Evolutionary conservation across 805 yeast species (phyloP), one percentile per base, ranked within the genome.

Genomic region (Teunomyces barrocoloradensis): DNA sequence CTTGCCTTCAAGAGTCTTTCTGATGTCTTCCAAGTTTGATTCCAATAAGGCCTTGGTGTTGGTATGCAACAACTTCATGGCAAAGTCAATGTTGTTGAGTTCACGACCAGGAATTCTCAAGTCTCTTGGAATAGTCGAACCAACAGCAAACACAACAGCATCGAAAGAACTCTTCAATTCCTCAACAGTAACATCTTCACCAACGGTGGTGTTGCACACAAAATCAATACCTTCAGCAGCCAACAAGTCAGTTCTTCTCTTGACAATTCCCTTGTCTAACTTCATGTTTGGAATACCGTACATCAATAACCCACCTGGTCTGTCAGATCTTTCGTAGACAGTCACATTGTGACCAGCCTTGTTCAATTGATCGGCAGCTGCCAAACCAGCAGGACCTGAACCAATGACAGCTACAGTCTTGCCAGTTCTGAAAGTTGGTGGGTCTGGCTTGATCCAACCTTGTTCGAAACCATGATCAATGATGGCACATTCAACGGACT

Each of bases 231-330:
- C 99, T 68, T 92, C 97, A 39, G 89, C 96, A 27, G 78, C 87
- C 78, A 92, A 74, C 65, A 94, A 76, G 64, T 92, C 95, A 48
- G 94, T 79, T 77, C 98, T 89, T 65, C 98, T 84, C 74, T 89
- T 87, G 50, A 92, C 97, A 64, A 94, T 81, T 20, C 84, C 75
- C 78, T 92, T 92, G 71, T 92, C 99, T 59, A 92, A 79, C 75
- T 92, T 92, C 99, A 92, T 92, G 78, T 92, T 92, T 58, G 99
- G 99, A 71, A 92, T 92, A 81, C 99, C 99, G 69, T 92, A 92
- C 98, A 94, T 94, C 73, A 92, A 71, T 65, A 92, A 78, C 48
- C 99, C 99, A 77, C 99, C 99, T 42, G 92, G 87, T 68, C 97
- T 82, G 73, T 94, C 97, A 44, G 91, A 77, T 66, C 98, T 83